Evolutionary conservation across 139 green algal species (phyloP), one percentile per base, ranked within the genome.

Genomic region (Nannochloris sp.): DNA sequence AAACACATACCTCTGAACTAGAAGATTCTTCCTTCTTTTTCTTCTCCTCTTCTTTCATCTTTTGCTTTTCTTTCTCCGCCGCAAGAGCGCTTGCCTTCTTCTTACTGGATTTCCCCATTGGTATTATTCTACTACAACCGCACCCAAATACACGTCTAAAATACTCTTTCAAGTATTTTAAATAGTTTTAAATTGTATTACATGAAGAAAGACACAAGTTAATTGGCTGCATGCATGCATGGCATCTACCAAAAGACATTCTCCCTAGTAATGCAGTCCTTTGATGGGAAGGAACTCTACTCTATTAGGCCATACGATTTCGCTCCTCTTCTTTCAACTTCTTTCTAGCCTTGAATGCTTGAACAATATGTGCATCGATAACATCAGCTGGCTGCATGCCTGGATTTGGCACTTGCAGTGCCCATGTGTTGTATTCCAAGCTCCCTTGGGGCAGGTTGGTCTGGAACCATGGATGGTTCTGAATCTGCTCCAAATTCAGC

Each of bases 381-480:
- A 48, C 60, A 16, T 54, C 36, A 21, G n/a, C 37, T 16, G 23
- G 19, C 34, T 66, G 34, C 31, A 54, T 8, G 10, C 15, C 15
- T 14, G 36, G 34, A 43, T 54, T 54, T 18, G 36, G 36, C 19
- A 66, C 36, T n/a, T 62, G 40, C 36, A 77, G 48, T 18, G 70
- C 70, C 64, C 64, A 77, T 58, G 65, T 53, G 59, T 77, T 77
- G 59, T 77, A 77, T 29, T 72, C 70, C 23, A 77, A 29, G 14
- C 40, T 64, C 4, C 70, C 70, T 3, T 51, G 58, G 7, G 70
- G 70, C 44, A 77, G 58, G 21, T 77, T 60, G 56, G 66, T 60
- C 57, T 34, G 18, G 25, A 71, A 76, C 78, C 78, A 85, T 48
- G 79, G 75, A 60, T 85, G 75, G 29, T 62, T n/a, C 62, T 80